Conservation (phyloP, 1,284 basidiomycete species). For the Crepidotus sp. region DNA sequence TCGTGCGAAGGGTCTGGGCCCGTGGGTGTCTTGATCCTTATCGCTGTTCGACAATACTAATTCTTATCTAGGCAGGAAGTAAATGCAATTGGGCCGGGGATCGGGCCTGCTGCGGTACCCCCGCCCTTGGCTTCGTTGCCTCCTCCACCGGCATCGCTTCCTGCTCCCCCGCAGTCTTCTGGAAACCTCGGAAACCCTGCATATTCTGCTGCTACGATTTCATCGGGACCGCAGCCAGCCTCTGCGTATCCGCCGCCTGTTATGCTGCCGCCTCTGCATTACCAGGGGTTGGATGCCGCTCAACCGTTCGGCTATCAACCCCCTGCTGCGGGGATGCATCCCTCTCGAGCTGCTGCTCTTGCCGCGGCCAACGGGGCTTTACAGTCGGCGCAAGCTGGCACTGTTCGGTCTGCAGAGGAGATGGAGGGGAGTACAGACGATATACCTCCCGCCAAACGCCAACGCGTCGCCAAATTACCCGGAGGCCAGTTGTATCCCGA, state of each 20-base stretch:
- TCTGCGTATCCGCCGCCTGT: slow-evolving; percentile 64
- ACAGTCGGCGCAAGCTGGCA: slow-evolving; percentile 46
- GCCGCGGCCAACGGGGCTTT: slow-evolving; percentile 39
- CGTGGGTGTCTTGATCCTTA: slow-evolving; percentile 38
- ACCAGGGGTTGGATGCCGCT: slow-evolving; percentile 66
- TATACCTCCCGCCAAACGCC: slow-evolving; percentile 72
- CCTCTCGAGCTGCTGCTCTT: slow-evolving; percentile 43
- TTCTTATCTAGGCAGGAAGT: slow-evolving; percentile 48
- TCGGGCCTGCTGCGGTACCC: slow-evolving; percentile 68
- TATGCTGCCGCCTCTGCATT: slow-evolving; percentile 75
- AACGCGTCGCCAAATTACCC: slow-evolving; percentile 72
- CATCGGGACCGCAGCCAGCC: slow-evolving; percentile 74
- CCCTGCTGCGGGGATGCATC: slow-evolving; percentile 38
- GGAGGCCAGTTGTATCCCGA: slow-evolving; percentile 76
- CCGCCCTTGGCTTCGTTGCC: slow-evolving; percentile 52
- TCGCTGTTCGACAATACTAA: slow-evolving; percentile 7
- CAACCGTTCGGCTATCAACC: slow-evolving; percentile 76
- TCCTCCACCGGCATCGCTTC: slow-evolving; percentile 48
- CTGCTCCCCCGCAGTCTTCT: slow-evolving; percentile 27
- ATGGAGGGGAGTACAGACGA: slow-evolving; percentile 64
- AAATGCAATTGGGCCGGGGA: slow-evolving; percentile 74
- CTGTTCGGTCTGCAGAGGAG: slow-evolving; percentile 67
- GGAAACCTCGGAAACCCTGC: slow-evolving; percentile 31
- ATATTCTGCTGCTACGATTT: slow-evolving; percentile 67
- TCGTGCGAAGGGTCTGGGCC: slow-evolving; percentile 78